Evolutionary conservation across 805 yeast genomes (phyloP).

Genomic region (Sugiyamaella boreocaroliniensis): DNA sequence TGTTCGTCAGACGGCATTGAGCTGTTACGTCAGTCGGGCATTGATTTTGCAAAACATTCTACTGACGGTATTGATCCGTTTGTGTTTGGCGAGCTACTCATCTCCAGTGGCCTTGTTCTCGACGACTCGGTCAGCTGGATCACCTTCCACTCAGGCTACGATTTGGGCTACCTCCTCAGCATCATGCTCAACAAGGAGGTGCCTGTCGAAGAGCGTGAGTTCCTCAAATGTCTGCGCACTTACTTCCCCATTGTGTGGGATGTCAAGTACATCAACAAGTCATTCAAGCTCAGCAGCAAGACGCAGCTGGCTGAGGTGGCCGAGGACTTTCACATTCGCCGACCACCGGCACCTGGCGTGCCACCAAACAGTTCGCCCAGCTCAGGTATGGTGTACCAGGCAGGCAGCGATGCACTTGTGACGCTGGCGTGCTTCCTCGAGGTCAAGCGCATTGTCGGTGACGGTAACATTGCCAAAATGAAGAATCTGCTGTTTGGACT

Average conservation of each 20-base stretch:
- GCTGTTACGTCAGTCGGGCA: conserved; percentile 70
- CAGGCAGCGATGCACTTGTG: conserved; percentile 40
- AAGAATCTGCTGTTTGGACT: conserved; percentile 35
- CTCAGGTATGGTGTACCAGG: conserved; percentile 26
- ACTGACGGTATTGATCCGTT: conserved; percentile 70
- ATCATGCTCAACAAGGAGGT: conserved; percentile 66
- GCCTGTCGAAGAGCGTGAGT: conserved; percentile 77
- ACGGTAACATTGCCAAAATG: conserved; percentile 23
- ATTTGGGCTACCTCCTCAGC: conserved; percentile 80
- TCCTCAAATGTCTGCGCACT: conserved; percentile 58
- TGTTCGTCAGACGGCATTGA: conserved; percentile 79
- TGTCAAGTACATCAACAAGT: conserved; percentile 48
- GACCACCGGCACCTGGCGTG: conserved; percentile 10
- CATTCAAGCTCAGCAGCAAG: conserved; percentile 31
- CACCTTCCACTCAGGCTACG: conserved; percentile 91
- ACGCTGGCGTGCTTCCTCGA: conserved; percentile 40
- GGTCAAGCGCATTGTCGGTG: conserved; percentile 31
- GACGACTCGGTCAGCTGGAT: conserved; percentile 74
- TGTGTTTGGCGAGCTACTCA: conserved; percentile 76
- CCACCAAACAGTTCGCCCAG: conserved; percentile 10
- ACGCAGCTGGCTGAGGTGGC: conserved; percentile 34
- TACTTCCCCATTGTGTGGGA: conserved; percentile 83
- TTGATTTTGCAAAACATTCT: conserved; percentile 70
- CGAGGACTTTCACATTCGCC: conserved; percentile 36
- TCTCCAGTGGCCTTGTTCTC: conserved; percentile 78